Base-by-base conservation (phyloP, 176 grass and related monocot species). In the Ensete ventricosum region DNA sequence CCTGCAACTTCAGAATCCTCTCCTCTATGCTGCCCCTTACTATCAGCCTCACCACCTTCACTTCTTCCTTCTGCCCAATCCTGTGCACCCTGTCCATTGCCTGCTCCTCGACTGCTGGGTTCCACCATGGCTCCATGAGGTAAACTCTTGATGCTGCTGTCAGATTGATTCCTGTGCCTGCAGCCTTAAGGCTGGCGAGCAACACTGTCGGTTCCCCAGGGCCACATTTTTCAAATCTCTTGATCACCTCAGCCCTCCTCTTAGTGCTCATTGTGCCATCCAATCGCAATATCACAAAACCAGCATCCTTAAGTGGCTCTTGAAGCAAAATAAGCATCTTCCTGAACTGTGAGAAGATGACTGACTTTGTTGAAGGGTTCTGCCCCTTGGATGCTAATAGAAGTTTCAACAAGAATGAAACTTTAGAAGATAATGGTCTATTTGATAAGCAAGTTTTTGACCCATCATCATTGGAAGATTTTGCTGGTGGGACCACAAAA, bases 21-120 rank as follows among this genome's bases (percentile, higher is more conserved):
- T 98, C 94, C 59, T 98, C 94, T 5, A 98, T 91, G 86, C 88
- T 98, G 52, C 27, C 82, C 67, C 71, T 91, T 59, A 84, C 86
- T 29, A 98, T 87, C 13, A 98, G 75, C 73, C 94, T 85, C 43
- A 98, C 74, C 49, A 91, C 88, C 76, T 83, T 93, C 64, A 93
- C 94, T 13, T 90, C 86, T 64, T 84, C 78, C 55, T 65, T 79
- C 85, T 98, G 94, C 17, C 94, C 94, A 14, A 98, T 98, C 21
- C 94, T 84, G 79, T 98, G 88, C 29, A 98, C 94, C 57, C 88
- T 85, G 75, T 91, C 94, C 94, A 98, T 98, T 73, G 94, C 94
- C 73, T 98, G 94, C 77, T 93, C 86, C 84, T 98, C 94, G 54
- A 91, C 86, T 50, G 85, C 94, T 0, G 94, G 90, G 27, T 98